phyloP scores from a whole-genome alignment of 108 stramenopile genomes.

The Pelagomonas calceolata region DNA sequence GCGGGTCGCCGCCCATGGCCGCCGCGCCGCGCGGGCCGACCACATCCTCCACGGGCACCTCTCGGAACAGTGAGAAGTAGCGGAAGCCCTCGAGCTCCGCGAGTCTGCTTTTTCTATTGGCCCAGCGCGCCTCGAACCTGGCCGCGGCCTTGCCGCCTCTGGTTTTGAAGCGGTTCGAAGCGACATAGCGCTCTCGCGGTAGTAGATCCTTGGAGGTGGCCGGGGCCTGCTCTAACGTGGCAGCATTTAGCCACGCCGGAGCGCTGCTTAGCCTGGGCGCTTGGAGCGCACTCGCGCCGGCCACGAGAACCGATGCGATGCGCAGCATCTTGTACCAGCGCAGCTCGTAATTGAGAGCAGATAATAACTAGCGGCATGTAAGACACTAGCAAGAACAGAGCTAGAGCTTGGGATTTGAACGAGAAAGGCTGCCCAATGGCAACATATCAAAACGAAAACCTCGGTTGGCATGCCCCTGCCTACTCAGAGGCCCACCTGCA shows the following conservation, averaged over 20 bases:
- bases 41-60: conserved; percentile 30
- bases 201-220: not conserved
- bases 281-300: no score
- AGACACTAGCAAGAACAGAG: no score
- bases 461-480: no score
- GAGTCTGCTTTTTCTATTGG: conserved; percentile 59
- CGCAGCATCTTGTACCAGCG: no score
- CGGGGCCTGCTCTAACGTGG: not conserved
- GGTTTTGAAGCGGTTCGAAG: not conserved
- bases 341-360: no score
- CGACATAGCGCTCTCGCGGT: not conserved
- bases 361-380: no score
- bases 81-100: conserved; percentile 63
- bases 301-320: no score
- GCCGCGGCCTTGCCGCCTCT: not conserved
- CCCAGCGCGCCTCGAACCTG: conserved; percentile 47
- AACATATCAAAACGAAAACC: no score
- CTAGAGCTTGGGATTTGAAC: no score
- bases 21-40: not conserved
- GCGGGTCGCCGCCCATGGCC: not conserved
- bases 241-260: not conserved
- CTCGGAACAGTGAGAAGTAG: conserved; percentile 74
- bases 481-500: no score
- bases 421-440: no score
- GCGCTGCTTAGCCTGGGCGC: no score